Base-by-base conservation (phyloP, 1,284 basidiomycete species). In the Ustilago esculenta region DNA sequence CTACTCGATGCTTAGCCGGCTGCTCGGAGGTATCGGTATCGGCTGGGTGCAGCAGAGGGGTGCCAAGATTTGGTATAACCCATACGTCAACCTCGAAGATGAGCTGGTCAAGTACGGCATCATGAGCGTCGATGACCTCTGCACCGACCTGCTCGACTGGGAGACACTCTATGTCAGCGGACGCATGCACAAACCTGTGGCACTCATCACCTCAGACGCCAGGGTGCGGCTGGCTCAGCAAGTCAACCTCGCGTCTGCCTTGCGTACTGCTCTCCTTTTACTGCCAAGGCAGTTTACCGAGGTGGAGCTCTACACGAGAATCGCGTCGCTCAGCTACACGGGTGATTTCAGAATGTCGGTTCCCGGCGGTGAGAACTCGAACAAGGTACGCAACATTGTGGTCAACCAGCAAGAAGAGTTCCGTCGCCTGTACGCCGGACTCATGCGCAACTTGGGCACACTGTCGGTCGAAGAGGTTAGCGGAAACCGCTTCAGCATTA, bases 71-170 rank as follows among this genome's bases (percentile, higher is more conserved):
- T 99, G 95, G 95, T 81, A 81, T 67, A 68, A 77, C 23, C 80
- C 80, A 5, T 81, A 81, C 46, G 65, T 81, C 53, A 47, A 34
- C 45, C 41, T 73, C 17, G 64, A 68, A 7, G 74, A 72, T 12
- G 77, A 96, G 91, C 89, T 87, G 46, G 91, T 98, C 84, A 99
- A 99, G 84, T 99, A 99, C 82, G 95, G 95, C n/a, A 89, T 98
- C 23, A 94, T 95, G 29, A 92, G 92, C 0, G 87, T 96, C 8
- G 91, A 95, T 73, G 90, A 89, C 54, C 86, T 99, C 25, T 92
- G 91, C 73, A 86, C 88, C 1, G 96, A 99, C 81, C 85, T 98
- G 35, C 85, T 94, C 36, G 91, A 92, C 76, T 99, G 96, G 95
- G 87, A 89, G 39, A 89, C 92, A 17, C 87, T 98, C 8, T 99